Conservation (phyloP, 2,329 filamentous ascomycete species). For the Pestalotiopsis sp. region DNA sequence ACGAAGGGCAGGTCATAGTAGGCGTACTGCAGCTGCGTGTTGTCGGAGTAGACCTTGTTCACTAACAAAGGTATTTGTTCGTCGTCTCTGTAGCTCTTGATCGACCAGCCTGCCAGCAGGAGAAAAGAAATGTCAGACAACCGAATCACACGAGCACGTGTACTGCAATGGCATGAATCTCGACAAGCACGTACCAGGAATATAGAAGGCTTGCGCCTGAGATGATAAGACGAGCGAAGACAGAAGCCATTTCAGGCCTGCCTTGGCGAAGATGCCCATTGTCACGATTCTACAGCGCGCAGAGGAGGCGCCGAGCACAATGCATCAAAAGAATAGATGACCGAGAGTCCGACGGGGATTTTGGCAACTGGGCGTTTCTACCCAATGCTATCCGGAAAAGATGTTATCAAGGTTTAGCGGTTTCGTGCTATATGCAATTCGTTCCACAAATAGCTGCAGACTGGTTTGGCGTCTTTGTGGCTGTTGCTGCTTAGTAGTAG, state of each 20-base stretch:
- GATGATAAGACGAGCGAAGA: constrained; percentile 47
- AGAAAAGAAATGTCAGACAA: constrained; percentile 12
- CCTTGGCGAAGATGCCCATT: constrained; percentile 26
- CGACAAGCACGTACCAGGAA: constrained; percentile 67
- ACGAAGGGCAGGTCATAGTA: constrained; percentile 89
- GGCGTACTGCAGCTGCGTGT: constrained; percentile 88
- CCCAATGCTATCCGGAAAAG: neutral
- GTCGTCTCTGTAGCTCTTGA: constrained; percentile 76
- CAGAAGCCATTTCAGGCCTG: constrained; percentile 45
- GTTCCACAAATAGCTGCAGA: constrained; percentile 8
- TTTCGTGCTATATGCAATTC: neutral
- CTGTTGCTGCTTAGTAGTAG: neutral
- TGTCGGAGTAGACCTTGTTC: constrained; percentile 90
- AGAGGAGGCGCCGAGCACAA: neutral
- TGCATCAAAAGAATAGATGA: neutral
- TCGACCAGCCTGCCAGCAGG: constrained; percentile 67
- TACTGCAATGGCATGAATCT: neutral
- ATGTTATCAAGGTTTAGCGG: constrained; percentile 7
- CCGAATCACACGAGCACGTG: constrained; percentile 16
- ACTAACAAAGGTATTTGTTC: constrained; percentile 83
- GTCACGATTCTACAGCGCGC: neutral
- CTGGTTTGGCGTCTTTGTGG: neutral
- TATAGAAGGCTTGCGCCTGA: constrained; percentile 73
- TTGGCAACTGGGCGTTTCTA: neutral
- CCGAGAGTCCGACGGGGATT: neutral